A percentile compares a stretch with the other conserved stretches of the same genome.
phyloP scores from a whole-genome alignment of 2,329 filamentous ascomycete genomes.

The Davidsoniella neocaledoniae region DNA sequence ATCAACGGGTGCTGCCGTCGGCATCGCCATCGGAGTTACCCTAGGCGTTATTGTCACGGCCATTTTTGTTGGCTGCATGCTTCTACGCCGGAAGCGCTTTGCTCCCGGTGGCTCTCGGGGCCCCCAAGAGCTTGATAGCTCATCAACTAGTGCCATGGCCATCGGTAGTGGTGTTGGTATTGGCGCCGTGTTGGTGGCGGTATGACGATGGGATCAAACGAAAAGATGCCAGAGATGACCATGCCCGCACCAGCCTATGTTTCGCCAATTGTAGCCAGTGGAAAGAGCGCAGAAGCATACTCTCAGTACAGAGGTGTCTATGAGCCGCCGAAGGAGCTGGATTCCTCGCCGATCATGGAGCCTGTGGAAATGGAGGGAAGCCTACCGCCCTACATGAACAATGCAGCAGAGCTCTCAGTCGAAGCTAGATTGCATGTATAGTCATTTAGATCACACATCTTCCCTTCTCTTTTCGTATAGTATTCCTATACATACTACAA shows the following conservation, averaged over 20 bases:
- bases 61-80: constrained; percentile 6
- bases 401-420: constrained; percentile 8
- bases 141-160: background rate
- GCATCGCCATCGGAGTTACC: constrained; percentile 14
- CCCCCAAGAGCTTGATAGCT: constrained; percentile 4
- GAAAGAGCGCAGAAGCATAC: constrained; percentile 6
- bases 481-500: background rate
- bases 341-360: constrained; percentile 11
- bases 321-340: constrained; percentile 10
- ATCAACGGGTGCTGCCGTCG: constrained; percentile 12
- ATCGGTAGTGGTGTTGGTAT: background rate
- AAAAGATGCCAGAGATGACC: constrained; percentile 7
- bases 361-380: constrained; percentile 12
- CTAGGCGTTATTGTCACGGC: constrained; percentile 9
- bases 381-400: constrained; percentile 8
- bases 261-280: background rate
- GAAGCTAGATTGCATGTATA: constrained; percentile 7
- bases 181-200: background rate
- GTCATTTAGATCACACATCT: background rate
- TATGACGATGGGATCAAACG: background rate
- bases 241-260: constrained; percentile 10
- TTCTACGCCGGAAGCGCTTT: constrained; percentile 4
- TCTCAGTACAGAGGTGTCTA: constrained; percentile 8
- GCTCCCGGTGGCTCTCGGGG: background rate
- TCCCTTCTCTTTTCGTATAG: background rate